Evolutionary conservation across 129 eudicot species (phyloP), one percentile per base, ranked within the genome.

Genomic region (Pseudognaphalium luteoalbum): DNA sequence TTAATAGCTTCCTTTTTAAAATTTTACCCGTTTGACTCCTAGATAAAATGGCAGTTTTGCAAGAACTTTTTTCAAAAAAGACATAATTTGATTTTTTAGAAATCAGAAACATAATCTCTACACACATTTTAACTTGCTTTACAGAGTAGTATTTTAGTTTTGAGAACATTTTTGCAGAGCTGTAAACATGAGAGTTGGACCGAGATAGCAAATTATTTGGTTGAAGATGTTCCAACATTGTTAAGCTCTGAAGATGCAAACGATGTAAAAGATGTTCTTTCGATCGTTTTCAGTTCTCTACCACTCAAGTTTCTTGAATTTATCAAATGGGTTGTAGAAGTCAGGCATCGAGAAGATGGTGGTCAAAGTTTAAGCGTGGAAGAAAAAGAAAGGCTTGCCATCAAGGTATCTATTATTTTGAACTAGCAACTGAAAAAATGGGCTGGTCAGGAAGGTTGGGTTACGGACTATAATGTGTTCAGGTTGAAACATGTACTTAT

Each of bases 151-250:
- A 51, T 51, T 12, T 51, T 51, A 17, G 57, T 9, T 51, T 15
- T 51, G 58, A 17, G 58, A 35, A 35, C 4, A 3, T 16, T 65
- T 73, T 70, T 74, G 72, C 82, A 92, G 97, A 91, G 92, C 78
- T 92, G 97, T 80, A 92, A 92, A 70, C 92, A 89, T 74, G 96
- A 92, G 82, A 92, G 92, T 71, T 92, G 97, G 97, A 59, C 67
- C 72, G 75, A 87, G 70, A 83, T 85, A 37, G 91, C 96, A 32
- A 87, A 87, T 81, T 87, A 87, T 78, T 83, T 92, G 47, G 76
- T 87, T 84, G 96, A 92, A 74, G 97, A 92, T 66, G 85, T 89
- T 69, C 97, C 97, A 6, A 77, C 81, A 67, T 81, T 92, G 3
- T 74, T 89, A 78, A 80, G 85, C 70, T 85, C 83, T 34, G 81